Percentiles rank a stretch among this genome's conserved stretches.
Conservation (phyloP, 306 rosid species). For the Vigna reflexopilosa region DNA sequence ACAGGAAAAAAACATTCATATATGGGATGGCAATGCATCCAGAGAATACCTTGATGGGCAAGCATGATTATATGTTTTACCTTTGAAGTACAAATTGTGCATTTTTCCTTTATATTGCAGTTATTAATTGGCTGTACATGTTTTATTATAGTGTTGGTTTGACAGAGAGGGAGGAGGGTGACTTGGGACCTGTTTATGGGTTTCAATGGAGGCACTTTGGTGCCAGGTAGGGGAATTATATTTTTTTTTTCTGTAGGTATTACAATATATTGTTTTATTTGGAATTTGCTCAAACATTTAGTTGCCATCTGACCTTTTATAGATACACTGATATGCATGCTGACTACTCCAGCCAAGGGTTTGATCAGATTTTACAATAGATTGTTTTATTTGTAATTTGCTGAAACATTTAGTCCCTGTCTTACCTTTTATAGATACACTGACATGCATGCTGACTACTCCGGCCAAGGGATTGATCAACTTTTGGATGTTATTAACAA, state of each 20-base stretch:
- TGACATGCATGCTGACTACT: slow-evolving; percentile 86
- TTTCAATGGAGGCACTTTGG: slow-evolving; percentile 99
- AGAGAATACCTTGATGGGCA: slow-evolving; percentile 92
- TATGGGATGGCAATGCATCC: slow-evolving; percentile 99
- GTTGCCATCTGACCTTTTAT: not conserved
- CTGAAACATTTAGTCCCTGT: slow-evolving; percentile 5
- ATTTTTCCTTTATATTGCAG: slow-evolving; percentile 6
- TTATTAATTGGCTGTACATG: slow-evolving; percentile 41
- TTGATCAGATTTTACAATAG: not conserved
- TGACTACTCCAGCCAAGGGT: no score
- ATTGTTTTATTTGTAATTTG: slow-evolving; percentile 14
- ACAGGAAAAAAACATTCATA: slow-evolving; percentile 85
- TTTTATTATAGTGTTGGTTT: slow-evolving; percentile 74
- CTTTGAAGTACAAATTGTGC: slow-evolving; percentile 2
- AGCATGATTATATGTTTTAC: slow-evolving; percentile 45
- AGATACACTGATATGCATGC: no score
- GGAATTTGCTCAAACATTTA: slow-evolving; percentile 1
- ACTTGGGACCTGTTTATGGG: slow-evolving; percentile 97
- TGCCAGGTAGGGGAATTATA: slow-evolving; percentile 69
- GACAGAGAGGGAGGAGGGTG: slow-evolving; percentile 91
- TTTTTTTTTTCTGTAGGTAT: not conserved
- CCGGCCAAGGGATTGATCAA: slow-evolving; percentile 94
- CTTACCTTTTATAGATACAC: slow-evolving; percentile 67
- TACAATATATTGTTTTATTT: slow-evolving; percentile 19
- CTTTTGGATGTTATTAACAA: slow-evolving; percentile 83